phyloP scores from a whole-genome alignment of 768 basidiomycete species.

The Rubroboletus satanas region DNA sequence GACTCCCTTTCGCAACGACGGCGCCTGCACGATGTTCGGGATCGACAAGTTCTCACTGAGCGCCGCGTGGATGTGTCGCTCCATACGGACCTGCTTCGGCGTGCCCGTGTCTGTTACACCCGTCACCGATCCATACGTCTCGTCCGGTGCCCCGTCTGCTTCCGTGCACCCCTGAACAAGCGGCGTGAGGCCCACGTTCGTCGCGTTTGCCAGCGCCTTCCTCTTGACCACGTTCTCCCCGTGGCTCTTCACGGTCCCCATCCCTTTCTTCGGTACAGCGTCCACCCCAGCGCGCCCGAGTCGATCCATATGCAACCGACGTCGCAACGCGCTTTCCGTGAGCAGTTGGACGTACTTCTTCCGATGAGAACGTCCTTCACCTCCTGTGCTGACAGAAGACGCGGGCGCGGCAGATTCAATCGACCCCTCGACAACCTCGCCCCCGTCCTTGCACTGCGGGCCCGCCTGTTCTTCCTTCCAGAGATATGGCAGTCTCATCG shows the following conservation, averaged over 20 bases:
- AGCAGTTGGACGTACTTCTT: conserved; percentile 21
- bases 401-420: not conserved
- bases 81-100: conserved; percentile 10
- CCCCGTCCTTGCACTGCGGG: not conserved
- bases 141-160: not conserved
- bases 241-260: not conserved
- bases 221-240: conserved; percentile 6
- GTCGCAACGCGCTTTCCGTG: conserved; percentile 18
- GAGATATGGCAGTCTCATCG: conserved; percentile 11
- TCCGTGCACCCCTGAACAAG: not conserved
- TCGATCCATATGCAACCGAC: conserved; percentile 13
- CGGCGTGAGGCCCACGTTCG: not conserved
- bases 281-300: not conserved
- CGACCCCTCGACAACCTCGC: not conserved
- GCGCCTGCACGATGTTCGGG: conserved; percentile 7
- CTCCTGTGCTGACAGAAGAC: not conserved
- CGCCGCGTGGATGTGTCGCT: conserved; percentile 4
- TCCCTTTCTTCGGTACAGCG: not conserved
- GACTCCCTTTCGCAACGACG: conserved; percentile 4
- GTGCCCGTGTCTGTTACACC: not conserved
- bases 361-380: conserved; percentile 1
- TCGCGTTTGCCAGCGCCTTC: conserved; percentile 14
- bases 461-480: conserved; percentile 13
- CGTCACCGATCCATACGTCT: not conserved
- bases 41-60: conserved; percentile 21